Evolutionary conservation across 352 stramenopile genomes (phyloP), one percentile per base, ranked within the genome.

Genomic region (Hyaloperonospora brassicae): DNA sequence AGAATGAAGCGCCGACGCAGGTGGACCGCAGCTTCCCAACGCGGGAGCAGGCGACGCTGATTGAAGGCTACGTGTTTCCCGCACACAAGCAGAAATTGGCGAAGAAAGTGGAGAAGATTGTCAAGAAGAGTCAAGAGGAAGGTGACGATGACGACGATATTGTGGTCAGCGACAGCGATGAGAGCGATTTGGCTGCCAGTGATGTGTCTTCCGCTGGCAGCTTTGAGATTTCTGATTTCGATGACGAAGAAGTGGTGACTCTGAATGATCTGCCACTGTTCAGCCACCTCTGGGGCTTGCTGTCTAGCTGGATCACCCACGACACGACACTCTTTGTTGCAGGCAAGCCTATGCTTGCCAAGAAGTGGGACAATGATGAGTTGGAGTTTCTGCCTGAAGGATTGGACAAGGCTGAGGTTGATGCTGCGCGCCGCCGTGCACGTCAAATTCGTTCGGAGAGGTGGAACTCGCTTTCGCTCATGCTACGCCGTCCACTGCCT

Each of bases 31-130:
- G 72, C 22, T 93, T 91, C 38, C 78, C 79, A 0, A 72, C 71
- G 2, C 55, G 61, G 5, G 48, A 73, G 22, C 76, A 93, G 23
- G 77, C 80, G 1, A 72, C 84, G 43, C 63, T 87, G 17, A 91
- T 93, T 34, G 84, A 93, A 53, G 84, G 84, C 40, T 91, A 89
- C 50, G 68, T 91, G 43, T 93, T 93, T 47, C 84, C 84, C 27
- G 68, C 73, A 39, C 84, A 93, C 66, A 93, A 93, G 58, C 53
- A 77, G 23, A 74, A 73, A 52, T 40, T 87, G 21, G 83, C 80
- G 5, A 89, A 87, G 42, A 86, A 85, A 51, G 70, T 93, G 25
- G 76, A 87, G 42, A 68, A 68, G 2, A 30, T 82, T 46, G 59
- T 83, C 24, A 71, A 67, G 39, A 72, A 75, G 14, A 66, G 75